Percentiles rank a stretch among this genome's conserved stretches.
phyloP scores from a whole-genome alignment of 2,329 filamentous ascomycete species.

The Cryphonectria japonica region DNA sequence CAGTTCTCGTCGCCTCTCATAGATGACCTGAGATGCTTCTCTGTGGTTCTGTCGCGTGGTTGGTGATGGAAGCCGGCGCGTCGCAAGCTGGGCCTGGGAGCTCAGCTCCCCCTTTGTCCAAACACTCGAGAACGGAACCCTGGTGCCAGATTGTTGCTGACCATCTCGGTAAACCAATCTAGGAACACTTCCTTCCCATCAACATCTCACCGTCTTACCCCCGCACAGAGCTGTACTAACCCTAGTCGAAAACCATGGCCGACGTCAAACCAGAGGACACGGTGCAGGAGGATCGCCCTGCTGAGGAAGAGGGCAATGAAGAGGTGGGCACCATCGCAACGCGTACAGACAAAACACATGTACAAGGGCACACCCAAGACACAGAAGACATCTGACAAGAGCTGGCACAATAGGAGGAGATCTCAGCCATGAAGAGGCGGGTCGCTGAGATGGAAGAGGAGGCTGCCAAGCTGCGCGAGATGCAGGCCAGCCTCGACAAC shows the following conservation, averaged over 20 bases:
- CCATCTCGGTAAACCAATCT: not conserved
- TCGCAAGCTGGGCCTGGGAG: not conserved
- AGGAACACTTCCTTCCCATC: not conserved
- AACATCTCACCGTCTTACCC: not conserved
- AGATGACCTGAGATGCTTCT: not conserved
- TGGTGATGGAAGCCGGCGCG: not conserved
- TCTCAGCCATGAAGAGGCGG: conserved; percentile 82
- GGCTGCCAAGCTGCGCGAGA: conserved; percentile 82
- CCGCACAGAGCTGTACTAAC: conserved; percentile 11
- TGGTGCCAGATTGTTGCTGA: conserved; percentile 19
- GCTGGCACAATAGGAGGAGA: conserved; percentile 65
- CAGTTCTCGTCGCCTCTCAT: not conserved
- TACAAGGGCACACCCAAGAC: conserved; percentile 19
- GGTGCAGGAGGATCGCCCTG: conserved; percentile 36
- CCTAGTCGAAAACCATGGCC: conserved; percentile 33
- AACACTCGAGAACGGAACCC: not conserved
- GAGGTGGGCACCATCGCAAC: conserved; percentile 45
- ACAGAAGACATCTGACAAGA: conserved; percentile 30
- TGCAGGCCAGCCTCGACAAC: conserved; percentile 85
- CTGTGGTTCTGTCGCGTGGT: not conserved
- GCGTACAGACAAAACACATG: conserved; percentile 26
- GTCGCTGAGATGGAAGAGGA: conserved; percentile 92
- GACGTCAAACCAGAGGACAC: conserved; percentile 39
- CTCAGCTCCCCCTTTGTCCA: not conserved
- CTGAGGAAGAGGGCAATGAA: conserved; percentile 48